Evolutionary conservation across 495 filamentous ascomycete genomes (phyloP).

Genomic region (Aspergillus indologenus): DNA sequence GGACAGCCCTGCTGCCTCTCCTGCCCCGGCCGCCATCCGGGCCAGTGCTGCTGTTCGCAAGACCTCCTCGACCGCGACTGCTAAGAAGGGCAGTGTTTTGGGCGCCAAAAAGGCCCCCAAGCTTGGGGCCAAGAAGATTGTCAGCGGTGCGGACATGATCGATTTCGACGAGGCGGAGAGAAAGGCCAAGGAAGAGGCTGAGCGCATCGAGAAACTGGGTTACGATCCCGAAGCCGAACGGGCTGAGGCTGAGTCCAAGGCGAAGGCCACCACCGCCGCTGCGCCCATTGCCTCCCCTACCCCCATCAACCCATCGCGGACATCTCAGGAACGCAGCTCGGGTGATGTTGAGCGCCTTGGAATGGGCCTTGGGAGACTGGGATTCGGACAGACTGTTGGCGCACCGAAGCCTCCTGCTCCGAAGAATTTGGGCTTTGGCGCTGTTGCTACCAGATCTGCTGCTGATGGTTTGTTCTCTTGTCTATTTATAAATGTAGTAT

Average conservation of each 20-base stretch:
- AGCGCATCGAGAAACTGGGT: constrained; percentile 95
- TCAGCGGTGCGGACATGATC: constrained; percentile 60
- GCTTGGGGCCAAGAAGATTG: constrained; percentile 88
- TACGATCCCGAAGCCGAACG: constrained; percentile 92
- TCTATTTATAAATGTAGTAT: constrained; percentile 4
- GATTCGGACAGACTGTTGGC: constrained; percentile 83
- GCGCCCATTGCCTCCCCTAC: constrained; percentile 66
- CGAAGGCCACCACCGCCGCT: constrained; percentile 49
- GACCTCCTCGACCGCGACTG: constrained; percentile 52
- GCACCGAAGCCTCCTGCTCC: constrained; percentile 56
- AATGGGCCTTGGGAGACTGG: constrained; percentile 82
- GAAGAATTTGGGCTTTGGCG: constrained; percentile 86
- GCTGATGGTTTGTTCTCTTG: constrained; percentile 59
- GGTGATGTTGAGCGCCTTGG: constrained; percentile 86
- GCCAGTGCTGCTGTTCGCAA: constrained; percentile 77
- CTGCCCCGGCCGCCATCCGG: constrained; percentile 60
- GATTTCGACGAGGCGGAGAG: constrained; percentile 97
- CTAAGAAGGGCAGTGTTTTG: constrained; percentile 78
- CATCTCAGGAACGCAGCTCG: constrained; percentile 54
- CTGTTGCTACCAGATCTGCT: constrained; percentile 61
- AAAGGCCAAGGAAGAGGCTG: constrained; percentile 95
- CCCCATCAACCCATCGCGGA: constrained; percentile 63
- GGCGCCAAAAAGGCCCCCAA: constrained; percentile 85
- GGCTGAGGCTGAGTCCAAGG: constrained; percentile 54
- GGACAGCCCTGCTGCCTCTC: constrained; percentile 30